Evolutionary conservation across 352 stramenopile genomes (phyloP).

Genomic region (Phytophthora parvispora): DNA sequence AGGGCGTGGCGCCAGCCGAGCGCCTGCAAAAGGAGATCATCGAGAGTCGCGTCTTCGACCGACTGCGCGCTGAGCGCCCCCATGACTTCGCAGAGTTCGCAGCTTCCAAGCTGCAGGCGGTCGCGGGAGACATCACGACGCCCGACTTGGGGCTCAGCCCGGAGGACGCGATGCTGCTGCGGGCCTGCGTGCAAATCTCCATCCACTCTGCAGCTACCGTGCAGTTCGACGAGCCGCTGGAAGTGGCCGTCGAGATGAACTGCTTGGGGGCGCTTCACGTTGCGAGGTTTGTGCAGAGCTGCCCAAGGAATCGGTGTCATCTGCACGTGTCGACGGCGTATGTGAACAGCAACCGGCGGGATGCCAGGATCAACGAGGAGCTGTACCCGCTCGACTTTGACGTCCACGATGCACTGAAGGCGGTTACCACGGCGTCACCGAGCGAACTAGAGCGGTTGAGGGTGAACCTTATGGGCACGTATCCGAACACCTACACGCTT

Average conservation of each 20-base stretch:
- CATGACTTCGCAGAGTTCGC: slow-evolving; percentile 63
- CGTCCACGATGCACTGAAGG: slow-evolving; percentile 66
- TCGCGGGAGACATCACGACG: slow-evolving; percentile 79
- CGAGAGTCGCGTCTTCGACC: slow-evolving; percentile 79
- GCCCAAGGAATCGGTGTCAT: slow-evolving; percentile 60
- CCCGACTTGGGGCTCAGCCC: slow-evolving; percentile 65
- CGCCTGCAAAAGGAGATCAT: slow-evolving; percentile 86
- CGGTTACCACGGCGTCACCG: slow-evolving; percentile 59
- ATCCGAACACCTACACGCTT: slow-evolving; percentile 92
- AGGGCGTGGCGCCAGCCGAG: slow-evolving; percentile 60
- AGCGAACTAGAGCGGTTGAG: slow-evolving; percentile 71
- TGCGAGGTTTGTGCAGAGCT: slow-evolving; percentile 70
- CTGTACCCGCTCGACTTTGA: slow-evolving; percentile 92
- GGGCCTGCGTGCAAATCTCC: slow-evolving; percentile 63
- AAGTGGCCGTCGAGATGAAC: slow-evolving; percentile 91
- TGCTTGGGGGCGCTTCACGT: slow-evolving; percentile 75
- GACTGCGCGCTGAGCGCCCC: slow-evolving; percentile 58
- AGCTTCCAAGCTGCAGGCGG: slow-evolving; percentile 63
- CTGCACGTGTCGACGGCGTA: slow-evolving; percentile 90
- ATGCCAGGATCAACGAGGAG: slow-evolving; percentile 64
- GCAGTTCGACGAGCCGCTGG: slow-evolving; percentile 89
- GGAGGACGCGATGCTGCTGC: slow-evolving; percentile 54
- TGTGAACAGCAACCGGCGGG: slow-evolving; percentile 86
- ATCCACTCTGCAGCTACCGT: slow-evolving; percentile 91
- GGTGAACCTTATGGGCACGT: slow-evolving; percentile 88